Evolutionary conservation across 2,329 filamentous ascomycete species (phyloP), one percentile per base, ranked within the genome.

Genomic region (Venturia pyrina): DNA sequence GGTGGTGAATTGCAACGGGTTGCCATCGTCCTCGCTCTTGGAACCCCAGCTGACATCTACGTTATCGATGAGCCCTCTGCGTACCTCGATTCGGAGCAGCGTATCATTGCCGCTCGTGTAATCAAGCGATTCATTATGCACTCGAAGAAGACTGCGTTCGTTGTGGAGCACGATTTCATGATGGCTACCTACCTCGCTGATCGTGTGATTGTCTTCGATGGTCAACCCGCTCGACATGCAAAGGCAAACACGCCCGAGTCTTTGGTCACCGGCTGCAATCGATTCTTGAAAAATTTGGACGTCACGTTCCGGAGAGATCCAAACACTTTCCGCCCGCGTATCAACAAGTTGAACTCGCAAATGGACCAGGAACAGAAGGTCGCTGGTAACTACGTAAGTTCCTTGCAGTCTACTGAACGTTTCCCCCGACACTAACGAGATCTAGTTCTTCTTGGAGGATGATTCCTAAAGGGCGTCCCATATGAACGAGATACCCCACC

Each of bases 41-140:
- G 95, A 76, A 85, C 96, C 57, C 95, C 95, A 41, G 95, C 95
- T 66, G 95, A 99, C 74, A 97, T 99, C 75, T 99, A 99, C 78
- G 84, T 99, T 69, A 99, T 99, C 74, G 95, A 99, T 75, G 95
- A 99, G 81, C 95, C 95, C 60, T 95, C 90, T 71, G 93, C 93
- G 69, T 99, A 99, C 79, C 89, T 99, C 67, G 95, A 99, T 78
- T 98, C 95, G 62, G 95, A 99, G 81, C 95, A 99, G 81, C 93
- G 95, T 89, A 96, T 99, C 75, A 88, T 99, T 72, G 93, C 93
- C 68, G 89, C 93, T 59, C 89, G 93, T 75, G 96, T 99, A 76
- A 99, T 99, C 82, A 99, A 99, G 85, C 89, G 95, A 71, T 99
- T 96, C 85, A 99, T 99, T 79, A 99, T 99, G 95, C 93, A 99